A percentile compares a stretch with the other conserved stretches of the same genome.
phyloP scores from a whole-genome alignment of 371 early-diverging fungal genomes.

The Apophysomyces ossiformis region DNA sequence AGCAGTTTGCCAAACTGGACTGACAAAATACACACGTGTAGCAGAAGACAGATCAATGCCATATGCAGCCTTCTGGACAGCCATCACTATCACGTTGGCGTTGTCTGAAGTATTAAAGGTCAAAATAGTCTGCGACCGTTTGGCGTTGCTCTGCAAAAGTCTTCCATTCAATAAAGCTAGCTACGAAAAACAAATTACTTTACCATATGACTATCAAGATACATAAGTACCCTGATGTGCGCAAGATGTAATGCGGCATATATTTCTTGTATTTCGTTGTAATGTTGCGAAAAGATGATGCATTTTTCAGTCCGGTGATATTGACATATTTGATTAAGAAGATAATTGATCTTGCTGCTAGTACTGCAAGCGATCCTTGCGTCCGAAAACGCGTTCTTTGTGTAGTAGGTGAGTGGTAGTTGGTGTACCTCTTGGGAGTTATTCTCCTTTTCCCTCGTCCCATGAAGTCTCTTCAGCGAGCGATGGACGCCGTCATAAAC shows the following conservation, averaged over 20 bases:
- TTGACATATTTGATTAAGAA: constrained; percentile 48
- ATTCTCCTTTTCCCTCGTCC: constrained; percentile 8
- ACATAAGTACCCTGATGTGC: constrained; percentile 60
- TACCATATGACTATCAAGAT: constrained; percentile 53
- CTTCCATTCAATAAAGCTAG: neutral
- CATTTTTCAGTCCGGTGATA: constrained; percentile 57
- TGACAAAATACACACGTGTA: constrained; percentile 73
- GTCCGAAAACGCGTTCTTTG: constrained; percentile 24
- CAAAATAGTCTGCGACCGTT: constrained; percentile 66
- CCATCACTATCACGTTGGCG: constrained; percentile 75
- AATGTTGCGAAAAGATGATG: constrained; percentile 60
- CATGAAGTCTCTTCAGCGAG: constrained; percentile 9
- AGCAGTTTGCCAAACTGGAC: constrained; percentile 71
- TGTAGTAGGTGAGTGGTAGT: constrained; percentile 24
- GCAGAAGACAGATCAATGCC: constrained; percentile 79
- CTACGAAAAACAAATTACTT: neutral
- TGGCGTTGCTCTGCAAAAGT: constrained; percentile 39
- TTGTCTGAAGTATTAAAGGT: constrained; percentile 75
- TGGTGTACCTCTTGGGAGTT: neutral
- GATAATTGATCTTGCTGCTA: constrained; percentile 63
- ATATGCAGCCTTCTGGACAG: constrained; percentile 67
- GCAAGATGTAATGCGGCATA: constrained; percentile 55
- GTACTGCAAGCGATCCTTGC: constrained; percentile 26
- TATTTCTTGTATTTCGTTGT: constrained; percentile 52
- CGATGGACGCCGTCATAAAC: constrained; percentile 23